Percentiles rank a stretch among this genome's conserved stretches.
Evolutionary conservation across 352 stramenopile species (phyloP).

Genomic region (Phytophthora constricta): DNA sequence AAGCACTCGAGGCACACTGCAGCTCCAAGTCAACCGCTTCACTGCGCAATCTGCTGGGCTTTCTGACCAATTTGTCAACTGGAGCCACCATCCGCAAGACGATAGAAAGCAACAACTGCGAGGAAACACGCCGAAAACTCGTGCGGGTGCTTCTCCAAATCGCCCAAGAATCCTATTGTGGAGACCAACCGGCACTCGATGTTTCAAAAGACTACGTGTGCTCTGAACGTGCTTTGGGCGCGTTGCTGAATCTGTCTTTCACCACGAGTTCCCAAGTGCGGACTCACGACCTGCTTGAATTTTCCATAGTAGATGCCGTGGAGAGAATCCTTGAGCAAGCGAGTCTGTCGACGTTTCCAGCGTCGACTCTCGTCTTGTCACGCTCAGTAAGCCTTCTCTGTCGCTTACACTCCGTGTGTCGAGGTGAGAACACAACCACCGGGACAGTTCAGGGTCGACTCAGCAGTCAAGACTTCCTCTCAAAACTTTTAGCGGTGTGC

Average conservation of each 20-base stretch:
- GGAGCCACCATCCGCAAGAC: constrained; percentile 26
- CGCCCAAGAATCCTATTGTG: constrained; percentile 8
- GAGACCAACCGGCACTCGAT: not conserved
- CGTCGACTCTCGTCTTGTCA: constrained; percentile 45
- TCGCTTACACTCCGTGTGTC: constrained; percentile 49
- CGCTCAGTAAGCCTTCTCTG: constrained; percentile 64
- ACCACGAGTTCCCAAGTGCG: constrained; percentile 41
- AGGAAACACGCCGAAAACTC: constrained; percentile 27
- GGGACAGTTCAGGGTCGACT: constrained; percentile 8
- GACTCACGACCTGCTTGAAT: constrained; percentile 35
- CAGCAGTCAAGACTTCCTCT: constrained; percentile 25
- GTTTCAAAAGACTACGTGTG: constrained; percentile 2
- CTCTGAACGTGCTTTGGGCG: constrained; percentile 57
- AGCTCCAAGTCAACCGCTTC: not conserved
- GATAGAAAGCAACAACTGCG: constrained; percentile 24
- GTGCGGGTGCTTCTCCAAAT: constrained; percentile 29
- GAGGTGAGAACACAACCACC: not conserved
- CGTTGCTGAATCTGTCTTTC: constrained; percentile 74
- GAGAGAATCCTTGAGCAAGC: constrained; percentile 30
- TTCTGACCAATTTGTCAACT: constrained; percentile 71
- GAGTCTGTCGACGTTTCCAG: constrained; percentile 14
- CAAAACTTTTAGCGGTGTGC: constrained; percentile 42
- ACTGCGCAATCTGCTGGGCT: constrained; percentile 53
- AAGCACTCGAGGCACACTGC: constrained; percentile 14
- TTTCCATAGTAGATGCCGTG: constrained; percentile 21